Evolutionary conservation across 2,329 filamentous ascomycete species (phyloP), one percentile per base, ranked within the genome.

Genomic region (Colletotrichum tanaceti): DNA sequence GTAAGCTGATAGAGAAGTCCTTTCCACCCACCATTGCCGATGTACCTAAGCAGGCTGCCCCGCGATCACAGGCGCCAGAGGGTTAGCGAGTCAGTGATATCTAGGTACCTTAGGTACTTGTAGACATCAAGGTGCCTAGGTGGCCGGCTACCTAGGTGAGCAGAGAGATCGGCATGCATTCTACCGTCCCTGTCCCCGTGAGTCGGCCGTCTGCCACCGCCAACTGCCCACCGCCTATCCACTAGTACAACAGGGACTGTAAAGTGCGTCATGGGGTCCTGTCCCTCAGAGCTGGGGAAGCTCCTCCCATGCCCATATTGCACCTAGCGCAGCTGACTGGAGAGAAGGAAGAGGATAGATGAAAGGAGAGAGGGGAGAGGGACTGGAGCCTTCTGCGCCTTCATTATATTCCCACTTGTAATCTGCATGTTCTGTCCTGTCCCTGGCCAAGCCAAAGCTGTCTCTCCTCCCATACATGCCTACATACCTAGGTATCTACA

Each of bases 221-320:
- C 52, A 41, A 32, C 39, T 32, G 39, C 38, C 52, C 50, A 32
- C 39, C 41, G 39, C 52, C 63, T 57, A 61, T 65, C 28, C 50
- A 58, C 58, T n/a, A n/a, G n/a, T n/a, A n/a, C n/a, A n/a, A 66
- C 64, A n/a, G 52, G 65, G 60, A 64, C 53, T 60, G 52, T 24
- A 43, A 67, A 49, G 24, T 64, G 65, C 65, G 65, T 67, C 65
- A 67, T 67, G 60, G 53, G 63, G 60, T 67, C 32, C 32, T 9
- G 32, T 35, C 58, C 64, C 58, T 58, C 52, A 18, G 52, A 35
- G 43, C 53, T 22, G 53, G 63, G 54, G 49, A 35, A 35, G 32
- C 32, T 35, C 32, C 47, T 65, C 57, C 41, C 35, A 38, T 38
- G 32, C 44, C 32, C 41, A 54, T 35, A 41, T 52, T 35, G 41